Conservation (phyloP, 495 filamentous ascomycete species). For the Xylaria sp. region DNA sequence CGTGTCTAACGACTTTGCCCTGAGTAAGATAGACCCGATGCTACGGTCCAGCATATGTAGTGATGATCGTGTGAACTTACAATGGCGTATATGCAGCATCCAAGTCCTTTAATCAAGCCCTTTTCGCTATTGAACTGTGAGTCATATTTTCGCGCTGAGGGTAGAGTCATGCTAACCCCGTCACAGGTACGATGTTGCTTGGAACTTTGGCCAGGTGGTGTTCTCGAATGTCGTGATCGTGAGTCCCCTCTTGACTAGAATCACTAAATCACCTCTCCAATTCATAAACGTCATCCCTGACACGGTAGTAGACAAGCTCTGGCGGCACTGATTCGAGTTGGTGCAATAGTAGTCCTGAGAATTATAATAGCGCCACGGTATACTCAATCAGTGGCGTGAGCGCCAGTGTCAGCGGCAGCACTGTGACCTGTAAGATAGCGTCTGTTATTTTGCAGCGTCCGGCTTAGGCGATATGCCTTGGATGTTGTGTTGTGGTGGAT, state of each 20-base stretch:
- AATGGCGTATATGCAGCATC: constrained; percentile 22
- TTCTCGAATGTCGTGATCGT: constrained; percentile 52
- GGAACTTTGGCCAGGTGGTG: constrained; percentile 47
- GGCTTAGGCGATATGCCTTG: constrained; percentile 17
- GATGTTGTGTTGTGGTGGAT: neutral
- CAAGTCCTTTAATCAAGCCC: constrained; percentile 51
- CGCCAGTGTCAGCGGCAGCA: constrained; percentile 40
- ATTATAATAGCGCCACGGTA: constrained; percentile 44
- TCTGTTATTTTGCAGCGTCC: constrained; percentile 41
- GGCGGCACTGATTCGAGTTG: constrained; percentile 38
- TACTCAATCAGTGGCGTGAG: constrained; percentile 42
- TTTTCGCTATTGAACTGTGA: constrained; percentile 51
- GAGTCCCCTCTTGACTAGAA: constrained; percentile 14
- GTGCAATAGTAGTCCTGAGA: constrained; percentile 45
- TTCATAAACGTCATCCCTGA: constrained; percentile 13
- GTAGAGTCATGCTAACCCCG: neutral
- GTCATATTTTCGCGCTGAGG: too few species aligned
- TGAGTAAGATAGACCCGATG: constrained; percentile 26
- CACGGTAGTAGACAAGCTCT: constrained; percentile 31
- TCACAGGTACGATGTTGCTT: constrained; percentile 39
- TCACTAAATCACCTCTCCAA: neutral
- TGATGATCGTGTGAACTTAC: constrained; percentile 1
- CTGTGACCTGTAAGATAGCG: constrained; percentile 45
- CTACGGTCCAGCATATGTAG: too few species aligned
- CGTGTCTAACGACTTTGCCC: constrained; percentile 39